Evolutionary conservation across 1,139 yeast species (phyloP).

Genomic region (Scheffersomyces quercinus): DNA sequence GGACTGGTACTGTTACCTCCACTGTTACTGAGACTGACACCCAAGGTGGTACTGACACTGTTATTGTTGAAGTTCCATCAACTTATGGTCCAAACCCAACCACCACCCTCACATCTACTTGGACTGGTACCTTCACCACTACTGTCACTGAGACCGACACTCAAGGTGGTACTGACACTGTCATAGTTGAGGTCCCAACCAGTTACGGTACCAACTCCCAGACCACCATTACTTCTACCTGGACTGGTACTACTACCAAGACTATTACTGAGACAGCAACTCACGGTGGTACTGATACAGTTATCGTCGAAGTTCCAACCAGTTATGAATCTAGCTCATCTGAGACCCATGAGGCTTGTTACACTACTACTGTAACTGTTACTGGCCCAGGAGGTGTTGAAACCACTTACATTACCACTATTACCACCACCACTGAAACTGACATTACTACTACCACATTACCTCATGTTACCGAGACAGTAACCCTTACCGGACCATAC

Average conservation of each 20-base stretch:
- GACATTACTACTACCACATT: not conserved
- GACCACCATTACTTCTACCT: slow-evolving; percentile 1
- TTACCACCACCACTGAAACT: slow-evolving; percentile 1
- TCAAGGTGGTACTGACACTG: slow-evolving; percentile 10
- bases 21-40: slow-evolving; percentile 15
- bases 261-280: not conserved
- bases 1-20: slow-evolving; percentile 6
- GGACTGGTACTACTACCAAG: slow-evolving; percentile 5
- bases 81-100: not conserved
- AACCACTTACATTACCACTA: not conserved
- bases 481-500: too few relatives aligned
- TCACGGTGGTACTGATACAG: slow-evolving; percentile 12
- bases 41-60: slow-evolving; percentile 10
- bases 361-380: slow-evolving; percentile 1
- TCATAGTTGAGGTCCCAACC: slow-evolving; percentile 8
- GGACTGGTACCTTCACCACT: slow-evolving; percentile 19
- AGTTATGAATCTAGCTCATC: slow-evolving; percentile 4
- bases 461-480: too few relatives aligned
- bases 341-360: slow-evolving; percentile 1
- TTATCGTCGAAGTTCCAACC: slow-evolving; percentile 13
- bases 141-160: slow-evolving; percentile 15
- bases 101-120: slow-evolving; percentile 2
- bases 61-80: not conserved
- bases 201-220: slow-evolving; percentile 8
- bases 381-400: not conserved